Base-by-base conservation (phyloP, 2,329 filamentous ascomycete genomes). In the Graphium sp. region DNA sequence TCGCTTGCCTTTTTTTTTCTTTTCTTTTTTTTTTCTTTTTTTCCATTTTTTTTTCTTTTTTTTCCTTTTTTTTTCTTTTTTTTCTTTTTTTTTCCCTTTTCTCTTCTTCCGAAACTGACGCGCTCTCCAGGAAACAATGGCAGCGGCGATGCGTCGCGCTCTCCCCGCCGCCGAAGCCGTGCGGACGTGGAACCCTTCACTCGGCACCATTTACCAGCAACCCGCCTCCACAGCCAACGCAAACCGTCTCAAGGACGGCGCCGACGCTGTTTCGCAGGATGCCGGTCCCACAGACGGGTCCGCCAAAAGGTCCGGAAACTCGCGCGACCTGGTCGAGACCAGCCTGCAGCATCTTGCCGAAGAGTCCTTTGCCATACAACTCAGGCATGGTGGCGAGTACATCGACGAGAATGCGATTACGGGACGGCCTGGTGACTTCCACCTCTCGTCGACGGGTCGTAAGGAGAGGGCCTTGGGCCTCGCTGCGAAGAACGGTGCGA, bases 391-490 rank as follows among this genome's bases (percentile, higher is more conserved):
- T 21, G 63, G 67, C 27, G 70, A 76, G 37, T 76, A 71, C 42
- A 66, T 76, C 48, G 68, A 77, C 46, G 67, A 75, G 45, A 76
- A 74, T 37, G 69, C 71, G 23, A 75, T 77, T 39, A 74, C 69
- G 1, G 72, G 73, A 27, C 60, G 63, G 18, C 72, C 72, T 1
- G 72, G 72, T 28, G 67, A 72, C 30, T 77, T 76, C 46, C 68
- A 74, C 38, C 57, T 75, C 8, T 63, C 64, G 7, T 70, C 66
- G 6, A 74, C 68, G 0, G 70, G 71, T 2, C 59, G 68, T 30
- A 65, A 65, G 41, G 46, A 52, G 30, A 54, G 50, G 32, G 36
- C 49, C 6, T 35, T 37, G 18, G 28, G 36, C 16, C 22, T 35
- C 28, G 33, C 34, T 10, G 23, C 17, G 13, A 24, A 33, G 22